Evolutionary conservation across 441 rosid species (phyloP), one percentile per base, ranked within the genome.

Genomic region (Pelargonium myrrhifolium): DNA sequence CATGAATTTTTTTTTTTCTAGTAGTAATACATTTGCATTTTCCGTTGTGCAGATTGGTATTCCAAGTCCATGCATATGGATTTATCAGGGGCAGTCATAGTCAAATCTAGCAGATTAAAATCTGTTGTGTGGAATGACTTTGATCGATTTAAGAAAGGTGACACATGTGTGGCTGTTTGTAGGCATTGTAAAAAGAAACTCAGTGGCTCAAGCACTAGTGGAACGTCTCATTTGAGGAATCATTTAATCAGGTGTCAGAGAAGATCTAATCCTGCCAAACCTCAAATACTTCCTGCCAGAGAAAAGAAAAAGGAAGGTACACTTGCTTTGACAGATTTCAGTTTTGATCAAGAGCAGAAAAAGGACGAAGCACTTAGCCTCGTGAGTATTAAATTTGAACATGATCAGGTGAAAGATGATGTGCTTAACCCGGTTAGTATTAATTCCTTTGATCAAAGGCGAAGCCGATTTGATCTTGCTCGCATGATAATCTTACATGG

Each of bases 101-200:
- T 85, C 47, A 87, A 84, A 67, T 81, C 92, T 0, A 82, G 84
- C 75, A 80, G 91, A 68, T 67, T 89, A 68, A 89, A 87, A 72
- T 89, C 95, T 70, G 84, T 81, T 18, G 95, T 88, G 26, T 88
- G 95, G 95, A 88, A 85, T 37, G 95, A 89, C 81, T 89, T 87
- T 24, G 95, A 89, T 73, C 75, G 88, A 67, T 82, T 85, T 12
- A 87, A 83, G 71, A 85, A 81, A 71, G 92, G 90, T 0, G 92
- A 89, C 6, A 79, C 74, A 3, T 82, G 68, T 61, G 76, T 84
- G 12, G 95, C 95, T 42, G 79, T 89, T 66, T 89, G 95, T 72
- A 80, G 85, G 76, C 95, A 87, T 62, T 89, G 95, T 70, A 83
- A 85, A 72, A 89, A 84, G 78, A 72, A 77, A 21, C 87, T 89